Evolutionary conservation across 2,329 filamentous ascomycete genomes (phyloP), one percentile per base, ranked within the genome.

Genomic region (Aspergillus fumigatus): DNA sequence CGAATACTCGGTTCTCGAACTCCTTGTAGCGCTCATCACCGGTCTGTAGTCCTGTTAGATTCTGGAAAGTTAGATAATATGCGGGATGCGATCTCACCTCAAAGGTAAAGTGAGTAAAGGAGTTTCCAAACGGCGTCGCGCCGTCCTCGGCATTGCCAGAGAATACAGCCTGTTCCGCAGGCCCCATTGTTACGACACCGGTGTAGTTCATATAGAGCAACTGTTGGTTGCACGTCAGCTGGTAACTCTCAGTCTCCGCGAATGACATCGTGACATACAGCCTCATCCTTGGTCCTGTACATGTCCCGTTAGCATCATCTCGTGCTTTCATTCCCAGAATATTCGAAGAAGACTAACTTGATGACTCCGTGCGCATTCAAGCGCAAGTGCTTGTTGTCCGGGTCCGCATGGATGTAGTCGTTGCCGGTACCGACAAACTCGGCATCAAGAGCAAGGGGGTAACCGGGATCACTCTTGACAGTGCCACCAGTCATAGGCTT

Each of bases 331-430:
- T 27, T 19, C 43, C 8, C 19, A 38, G 25, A 7, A 35, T 23
- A 3, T 7, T 50, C 8, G 2, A 4, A 9, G 17, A 7, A 51
- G 17, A 62, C 72, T 56, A 64, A 78, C 75, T 72, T 75, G 38
- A 77, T 54, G 19, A 75, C 68, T 4, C 68, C 66, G 59, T 75
- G 73, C 7, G 75, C 75, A 62, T 77, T 65, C 59, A 78, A 61
- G 4, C 76, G 69, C 63, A 77, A 62, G 43, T 70, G 69, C 56
- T 72, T 69, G 6, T 70, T 70, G 55, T 74, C 72, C 3, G 74
- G 66, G 57, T 78, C 76, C 21, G 67, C 66, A 50, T 70, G 73
- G 58, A 78, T 76, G 58, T 77, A 77, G 56, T 78, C 76, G 52
- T 73, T 73, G 3, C 75, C 76, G 19, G 65, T 62, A 11, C 74